A percentile compares a stretch with the other conserved stretches of the same genome.
These are phyloP conservation scores for Xylona heveae DNA, from an alignment of 495 filamentous ascomycete species.

Conservation along the genomic window DNA sequence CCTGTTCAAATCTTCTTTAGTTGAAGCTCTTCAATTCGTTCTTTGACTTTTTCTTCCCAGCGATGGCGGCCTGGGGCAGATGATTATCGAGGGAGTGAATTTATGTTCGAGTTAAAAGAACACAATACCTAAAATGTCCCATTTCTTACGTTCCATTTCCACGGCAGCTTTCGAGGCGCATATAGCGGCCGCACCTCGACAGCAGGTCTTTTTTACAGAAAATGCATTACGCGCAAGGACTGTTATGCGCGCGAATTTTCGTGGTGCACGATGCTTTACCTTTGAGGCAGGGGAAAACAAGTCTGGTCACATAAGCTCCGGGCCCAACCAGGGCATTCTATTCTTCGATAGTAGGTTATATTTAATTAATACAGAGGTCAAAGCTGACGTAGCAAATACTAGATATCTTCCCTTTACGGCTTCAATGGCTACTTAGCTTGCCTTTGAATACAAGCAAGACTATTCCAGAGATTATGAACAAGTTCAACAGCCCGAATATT, in stretches of 20 bases:
- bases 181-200: too few species aligned
- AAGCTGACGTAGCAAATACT: background rate
- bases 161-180: too few species aligned
- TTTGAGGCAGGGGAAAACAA: constrained; percentile 27
- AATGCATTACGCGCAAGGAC: constrained; percentile 3
- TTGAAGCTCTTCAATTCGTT: too few species aligned
- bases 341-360: constrained; percentile 64
- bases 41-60: too few species aligned
- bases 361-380: background rate
- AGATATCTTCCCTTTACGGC: constrained; percentile 71
- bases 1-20: too few species aligned
- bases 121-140: too few species aligned
- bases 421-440: constrained; percentile 42
- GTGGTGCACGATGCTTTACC: constrained; percentile 6
- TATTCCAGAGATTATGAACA: constrained; percentile 37
- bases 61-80: background rate
- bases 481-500: constrained; percentile 34
- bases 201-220: background rate
- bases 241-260: constrained; percentile 4
- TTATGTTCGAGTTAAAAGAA: background rate
- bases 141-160: too few species aligned
- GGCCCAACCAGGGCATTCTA: constrained; percentile 53
- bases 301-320: constrained; percentile 54
- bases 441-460: constrained; percentile 32
- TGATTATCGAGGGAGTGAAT: background rate